phyloP scores from a whole-genome alignment of 2,329 filamentous ascomycete species.

The Fusarium stilboides region DNA sequence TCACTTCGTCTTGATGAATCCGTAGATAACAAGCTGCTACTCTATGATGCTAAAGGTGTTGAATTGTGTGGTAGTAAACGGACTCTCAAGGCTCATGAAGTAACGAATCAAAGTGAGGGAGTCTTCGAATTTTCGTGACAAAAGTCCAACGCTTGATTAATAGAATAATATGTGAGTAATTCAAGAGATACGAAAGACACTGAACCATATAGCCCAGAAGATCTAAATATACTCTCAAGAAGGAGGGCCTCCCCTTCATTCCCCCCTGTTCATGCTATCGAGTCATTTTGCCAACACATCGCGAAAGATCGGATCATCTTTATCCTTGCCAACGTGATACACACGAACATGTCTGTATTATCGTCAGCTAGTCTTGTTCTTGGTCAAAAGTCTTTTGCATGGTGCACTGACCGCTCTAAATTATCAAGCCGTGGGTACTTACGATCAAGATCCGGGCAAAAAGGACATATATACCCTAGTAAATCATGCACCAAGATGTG shows the following conservation, averaged over 20 bases:
- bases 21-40: too few species aligned
- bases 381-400: background rate
- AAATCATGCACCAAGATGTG: slow-evolving; percentile 93
- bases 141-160: too few species aligned
- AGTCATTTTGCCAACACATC: slow-evolving; percentile 89
- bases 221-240: slow-evolving; percentile 30
- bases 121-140: too few species aligned
- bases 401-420: slow-evolving; percentile 79
- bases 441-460: slow-evolving; percentile 93
- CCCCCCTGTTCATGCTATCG: slow-evolving; percentile 85
- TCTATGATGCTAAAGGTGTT: too few species aligned
- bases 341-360: slow-evolving; percentile 85
- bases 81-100: too few species aligned
- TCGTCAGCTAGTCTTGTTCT: slow-evolving; percentile 20
- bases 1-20: too few species aligned
- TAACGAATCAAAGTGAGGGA: too few species aligned
- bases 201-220: too few species aligned
- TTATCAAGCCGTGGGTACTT: slow-evolving; percentile 97
- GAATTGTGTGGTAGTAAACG: too few species aligned
- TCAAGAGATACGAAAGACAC: too few species aligned
- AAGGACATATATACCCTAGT: slow-evolving; percentile 95
- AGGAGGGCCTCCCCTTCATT: slow-evolving; percentile 75
- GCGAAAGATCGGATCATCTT: slow-evolving; percentile 85
- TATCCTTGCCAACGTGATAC: slow-evolving; percentile 90
- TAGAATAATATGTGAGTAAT: too few species aligned